Base-by-base conservation (phyloP, 257 asterid species). In the Gynochthodes officinalis region DNA sequence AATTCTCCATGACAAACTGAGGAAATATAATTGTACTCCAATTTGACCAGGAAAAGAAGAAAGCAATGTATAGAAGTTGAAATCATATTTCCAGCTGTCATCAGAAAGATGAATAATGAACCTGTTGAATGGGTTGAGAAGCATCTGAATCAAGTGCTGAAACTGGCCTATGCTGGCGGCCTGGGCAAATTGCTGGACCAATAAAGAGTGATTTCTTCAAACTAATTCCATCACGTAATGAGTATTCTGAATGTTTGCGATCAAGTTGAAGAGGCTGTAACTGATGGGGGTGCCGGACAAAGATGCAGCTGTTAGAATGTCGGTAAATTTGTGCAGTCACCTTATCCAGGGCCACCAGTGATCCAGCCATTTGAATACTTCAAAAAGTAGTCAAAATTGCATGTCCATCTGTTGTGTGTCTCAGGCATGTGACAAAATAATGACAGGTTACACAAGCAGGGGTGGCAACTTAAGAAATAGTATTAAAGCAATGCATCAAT, bases 51-150 rank as follows among this genome's bases (percentile, higher is more conserved):
- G 25, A 13, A 52, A 8, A 62, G 16, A 70, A 44, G 48, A 63
- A 44, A 54, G 28, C 4, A 32, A 14, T 27, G 35, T 0, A 69
- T n/a, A 14, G 33, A 21, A 21, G 7, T 30, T 19, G 19, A 50
- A 14, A 71, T 27, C 0, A 0, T 57, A 6, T 32, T 33, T 18
- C 43, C 27, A 64, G 39, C 0, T 39, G 37, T 52, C 28, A 64
- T 39, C 35, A 23, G 32, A 52, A 19, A 58, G 67, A 67, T 4
- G 14, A 57, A 70, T 42, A 39, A 11, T 33, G 55, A 46, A 93
- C 98, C 98, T 86, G 82, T 77, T 77, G 76, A 57, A 30, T 64
- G 73, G 84, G 83, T 59, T 59, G 81, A n/a, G 71, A 71, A 72
- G 78, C 82, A 59, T 87, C 90, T 48, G 95, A 86, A 79, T 80